Evolutionary conservation across 148 eudicot genomes (phyloP), one percentile per base, ranked within the genome.

Genomic region (Mesembryanthemum crystallinum): DNA sequence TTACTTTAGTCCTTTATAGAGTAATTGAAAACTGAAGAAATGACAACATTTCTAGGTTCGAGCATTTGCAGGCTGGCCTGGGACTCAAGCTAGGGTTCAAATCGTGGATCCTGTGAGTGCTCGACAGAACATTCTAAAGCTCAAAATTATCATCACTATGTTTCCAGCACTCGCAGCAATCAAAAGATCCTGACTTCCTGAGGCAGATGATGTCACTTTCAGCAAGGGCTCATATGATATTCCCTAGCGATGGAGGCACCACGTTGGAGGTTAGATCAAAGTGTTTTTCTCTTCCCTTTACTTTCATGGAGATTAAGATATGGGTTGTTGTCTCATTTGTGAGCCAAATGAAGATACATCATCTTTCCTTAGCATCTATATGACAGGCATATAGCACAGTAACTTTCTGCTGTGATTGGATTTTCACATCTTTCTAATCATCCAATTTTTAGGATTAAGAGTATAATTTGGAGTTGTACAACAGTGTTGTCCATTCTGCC

Each of bases 41-140:
- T 43, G 12, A 86, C 72, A 79, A 78, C 69, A 78, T 79, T 84
- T 87, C 69, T 85, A 95, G 98, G 98, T 95, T 62, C 96, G 98
- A 85, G 98, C 97, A 77, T 90, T 95, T 85, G 88, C 98, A 85
- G 97, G 98, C 32, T 95, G 98, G 98, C 98, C 98, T 5, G 98
- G 98, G 51, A 95, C 98, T 76, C 94, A 96, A 78, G 90, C 91
- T 35, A 90, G 78, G 81, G 85, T 92, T 80, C 89, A 69, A 72
- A 79, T 78, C 52, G 37, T 85, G 63, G 85, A 88, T 66, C 62
- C 77, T 9, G 69, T 62, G 59, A 86, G 67, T 80, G 86, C 74
- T 81, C 79, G 76, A 51, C 59, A 63, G 24, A 87, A 73, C 61
- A 81, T 77, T 37, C 17, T 92, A 70, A 97, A 92, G 75, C 83